Evolutionary conservation across 2,329 filamentous ascomycete genomes (phyloP).

Genomic region (Pseudogymnoascus sp.): DNA sequence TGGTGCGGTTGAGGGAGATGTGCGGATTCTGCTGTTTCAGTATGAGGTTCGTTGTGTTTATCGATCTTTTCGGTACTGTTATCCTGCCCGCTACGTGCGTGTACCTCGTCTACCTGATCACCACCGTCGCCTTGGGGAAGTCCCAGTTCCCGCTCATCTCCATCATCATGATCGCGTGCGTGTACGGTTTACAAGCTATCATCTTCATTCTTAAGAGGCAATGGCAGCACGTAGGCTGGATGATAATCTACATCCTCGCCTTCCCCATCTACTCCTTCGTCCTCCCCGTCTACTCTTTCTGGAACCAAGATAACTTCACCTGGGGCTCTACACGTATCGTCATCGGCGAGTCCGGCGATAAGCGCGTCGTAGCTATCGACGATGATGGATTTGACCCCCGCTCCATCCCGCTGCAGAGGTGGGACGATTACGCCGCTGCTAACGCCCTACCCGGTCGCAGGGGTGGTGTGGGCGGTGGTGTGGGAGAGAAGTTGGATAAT

Average conservation of each 20-base stretch:
- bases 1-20: slow-evolving; percentile 86
- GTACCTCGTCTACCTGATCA: slow-evolving; percentile 86
- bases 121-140: slow-evolving; percentile 59
- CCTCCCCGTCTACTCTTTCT: slow-evolving; percentile 90
- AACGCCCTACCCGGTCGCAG: slow-evolving; percentile 58
- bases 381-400: slow-evolving; percentile 84
- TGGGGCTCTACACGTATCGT: slow-evolving; percentile 99
- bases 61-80: slow-evolving; percentile 86
- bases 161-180: slow-evolving; percentile 82
- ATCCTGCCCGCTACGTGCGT: slow-evolving; percentile 86
- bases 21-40: slow-evolving; percentile 99
- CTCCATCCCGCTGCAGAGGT: slow-evolving; percentile 87
- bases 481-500: slow-evolving; percentile 56
- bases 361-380: slow-evolving; percentile 82
- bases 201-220: slow-evolving; percentile 96
- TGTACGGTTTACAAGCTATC: slow-evolving; percentile 93
- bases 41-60: slow-evolving; percentile 96
- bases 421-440: slow-evolving; percentile 86
- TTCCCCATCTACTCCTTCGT: slow-evolving; percentile 88
- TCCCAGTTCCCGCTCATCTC: slow-evolving; percentile 83
- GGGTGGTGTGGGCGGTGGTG: slow-evolving; percentile 34
- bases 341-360: slow-evolving; percentile 84
- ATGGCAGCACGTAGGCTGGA: slow-evolving; percentile 99
- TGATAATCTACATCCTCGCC: slow-evolving; percentile 89
- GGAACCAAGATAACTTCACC: slow-evolving; percentile 99